Percentiles rank a stretch among this genome's conserved stretches.
Conservation (phyloP, 2,329 filamentous ascomycete genomes). For the Botrytis byssoidea region DNA sequence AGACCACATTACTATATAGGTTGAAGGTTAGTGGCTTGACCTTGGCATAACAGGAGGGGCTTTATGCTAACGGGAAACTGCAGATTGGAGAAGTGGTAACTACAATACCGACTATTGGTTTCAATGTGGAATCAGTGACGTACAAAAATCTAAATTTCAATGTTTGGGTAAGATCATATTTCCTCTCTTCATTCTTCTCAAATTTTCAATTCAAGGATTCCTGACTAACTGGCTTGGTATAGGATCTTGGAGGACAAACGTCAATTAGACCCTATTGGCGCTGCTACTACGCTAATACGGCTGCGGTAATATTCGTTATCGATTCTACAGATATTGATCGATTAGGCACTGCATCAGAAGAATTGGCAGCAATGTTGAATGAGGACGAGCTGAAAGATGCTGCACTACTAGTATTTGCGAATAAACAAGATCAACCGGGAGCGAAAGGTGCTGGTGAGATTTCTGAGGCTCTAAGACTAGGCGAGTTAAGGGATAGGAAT, state of each 20-base stretch:
- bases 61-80: constrained; percentile 22
- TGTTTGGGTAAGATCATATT: constrained; percentile 72
- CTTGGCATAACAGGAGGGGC: not conserved
- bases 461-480: constrained; percentile 84
- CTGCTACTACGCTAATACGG: constrained; percentile 98
- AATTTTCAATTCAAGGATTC: not conserved
- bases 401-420: constrained; percentile 90
- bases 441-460: constrained; percentile 97
- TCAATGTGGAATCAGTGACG: constrained; percentile 98
- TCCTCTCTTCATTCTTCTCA: not conserved
- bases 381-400: constrained; percentile 96
- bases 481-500: constrained; percentile 91
- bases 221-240: constrained; percentile 19
- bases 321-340: constrained; percentile 97
- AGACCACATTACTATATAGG: constrained; percentile 94
- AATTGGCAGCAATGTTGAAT: constrained; percentile 91
- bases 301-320: constrained; percentile 97
- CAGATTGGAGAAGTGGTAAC: constrained; percentile 98
- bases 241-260: constrained; percentile 97
- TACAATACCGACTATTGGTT: constrained; percentile 97
- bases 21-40: constrained; percentile 65
- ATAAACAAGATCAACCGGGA: constrained; percentile 98
- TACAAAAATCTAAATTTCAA: constrained; percentile 99
- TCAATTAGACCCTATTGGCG: constrained; percentile 98
- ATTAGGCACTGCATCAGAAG: constrained; percentile 86